phyloP scores from a whole-genome alignment of 345 rosid species.

The Rhodamnia argentea region DNA sequence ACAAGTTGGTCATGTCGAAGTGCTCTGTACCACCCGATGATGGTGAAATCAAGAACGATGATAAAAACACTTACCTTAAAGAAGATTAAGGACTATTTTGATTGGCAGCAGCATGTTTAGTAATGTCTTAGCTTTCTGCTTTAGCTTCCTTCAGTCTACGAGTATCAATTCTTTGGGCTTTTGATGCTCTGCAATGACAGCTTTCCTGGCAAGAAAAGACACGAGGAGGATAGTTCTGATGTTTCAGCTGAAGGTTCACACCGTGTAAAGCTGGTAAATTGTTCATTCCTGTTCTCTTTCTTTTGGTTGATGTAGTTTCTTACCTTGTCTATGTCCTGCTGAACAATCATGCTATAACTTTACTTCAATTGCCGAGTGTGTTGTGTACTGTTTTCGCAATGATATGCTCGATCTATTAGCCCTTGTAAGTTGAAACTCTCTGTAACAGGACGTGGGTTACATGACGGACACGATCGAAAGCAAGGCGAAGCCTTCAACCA shows the following conservation, averaged over 20 bases:
- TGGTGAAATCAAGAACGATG: constrained; percentile 58
- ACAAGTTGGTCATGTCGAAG: constrained; percentile 53
- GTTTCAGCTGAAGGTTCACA: constrained; percentile 35
- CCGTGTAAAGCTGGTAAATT: constrained; percentile 59
- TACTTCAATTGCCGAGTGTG: background rate
- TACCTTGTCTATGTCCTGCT: background rate
- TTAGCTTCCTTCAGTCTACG: constrained; percentile 9
- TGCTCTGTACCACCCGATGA: constrained; percentile 65
- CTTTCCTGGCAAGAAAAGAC: constrained; percentile 54
- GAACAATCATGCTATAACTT: background rate
- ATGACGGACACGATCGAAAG: background rate
- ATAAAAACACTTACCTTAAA: constrained; percentile 11
- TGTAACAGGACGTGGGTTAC: constrained; percentile 51
- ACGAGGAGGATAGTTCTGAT: constrained; percentile 28
- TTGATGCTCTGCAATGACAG: constrained; percentile 34
- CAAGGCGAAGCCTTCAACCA: constrained; percentile 25
- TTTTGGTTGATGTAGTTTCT: background rate
- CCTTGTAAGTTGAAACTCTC: constrained; percentile 2
- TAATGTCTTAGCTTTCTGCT: background rate
- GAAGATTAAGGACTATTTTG: constrained; percentile 4
- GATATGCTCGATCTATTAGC: background rate
- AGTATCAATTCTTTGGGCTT: constrained; percentile 13
- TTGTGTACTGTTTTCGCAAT: background rate
- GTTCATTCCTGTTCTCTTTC: background rate
- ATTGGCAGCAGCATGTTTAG: background rate